phyloP scores from a whole-genome alignment of 495 filamentous ascomycete genomes.

The Pseudomonodictys pantanalensis region DNA sequence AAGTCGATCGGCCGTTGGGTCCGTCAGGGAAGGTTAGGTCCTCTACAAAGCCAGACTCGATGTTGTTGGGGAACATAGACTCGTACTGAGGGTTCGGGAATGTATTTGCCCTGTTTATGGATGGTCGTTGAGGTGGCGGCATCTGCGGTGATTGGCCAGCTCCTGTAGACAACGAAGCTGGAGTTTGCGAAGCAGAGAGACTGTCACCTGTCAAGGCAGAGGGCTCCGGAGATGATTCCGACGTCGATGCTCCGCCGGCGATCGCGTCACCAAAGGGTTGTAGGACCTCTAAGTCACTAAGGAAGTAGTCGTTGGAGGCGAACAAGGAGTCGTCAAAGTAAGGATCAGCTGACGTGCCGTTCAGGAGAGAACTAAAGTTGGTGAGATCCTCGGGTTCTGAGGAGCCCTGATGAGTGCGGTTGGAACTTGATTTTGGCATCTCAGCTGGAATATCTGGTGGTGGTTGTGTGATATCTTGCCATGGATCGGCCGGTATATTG shows the following conservation, averaged over 20 bases:
- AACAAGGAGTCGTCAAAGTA: constrained; percentile 29
- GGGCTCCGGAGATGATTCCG: constrained; percentile 33
- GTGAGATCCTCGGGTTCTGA: constrained; percentile 1
- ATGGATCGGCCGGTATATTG: constrained; percentile 31
- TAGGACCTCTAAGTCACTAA: constrained; percentile 29
- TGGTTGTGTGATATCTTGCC: constrained; percentile 26
- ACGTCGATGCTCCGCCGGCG: constrained; percentile 27
- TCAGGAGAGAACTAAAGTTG: constrained; percentile 16
- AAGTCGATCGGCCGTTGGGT: constrained; percentile 5
- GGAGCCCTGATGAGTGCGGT: constrained; percentile 11
- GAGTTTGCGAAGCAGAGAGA: constrained; percentile 13
- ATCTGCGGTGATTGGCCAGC: constrained; percentile 17
- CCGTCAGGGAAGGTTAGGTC: constrained; percentile 32
- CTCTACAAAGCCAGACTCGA: constrained; percentile 29
- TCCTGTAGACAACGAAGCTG: constrained; percentile 13
- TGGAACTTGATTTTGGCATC: constrained; percentile 24
- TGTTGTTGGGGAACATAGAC: constrained; percentile 30
- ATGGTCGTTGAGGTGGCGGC: neutral
- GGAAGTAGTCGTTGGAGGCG: constrained; percentile 32
- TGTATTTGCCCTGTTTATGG: constrained; percentile 14
- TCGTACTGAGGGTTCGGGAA: constrained; percentile 26
- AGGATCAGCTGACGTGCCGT: constrained; percentile 9
- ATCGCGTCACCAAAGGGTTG: constrained; percentile 29
- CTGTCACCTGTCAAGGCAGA: neutral
- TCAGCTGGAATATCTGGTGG: constrained; percentile 10